Evolutionary conservation across 2,329 filamentous ascomycete genomes (phyloP).

Genomic region (Penicillium palitans): DNA sequence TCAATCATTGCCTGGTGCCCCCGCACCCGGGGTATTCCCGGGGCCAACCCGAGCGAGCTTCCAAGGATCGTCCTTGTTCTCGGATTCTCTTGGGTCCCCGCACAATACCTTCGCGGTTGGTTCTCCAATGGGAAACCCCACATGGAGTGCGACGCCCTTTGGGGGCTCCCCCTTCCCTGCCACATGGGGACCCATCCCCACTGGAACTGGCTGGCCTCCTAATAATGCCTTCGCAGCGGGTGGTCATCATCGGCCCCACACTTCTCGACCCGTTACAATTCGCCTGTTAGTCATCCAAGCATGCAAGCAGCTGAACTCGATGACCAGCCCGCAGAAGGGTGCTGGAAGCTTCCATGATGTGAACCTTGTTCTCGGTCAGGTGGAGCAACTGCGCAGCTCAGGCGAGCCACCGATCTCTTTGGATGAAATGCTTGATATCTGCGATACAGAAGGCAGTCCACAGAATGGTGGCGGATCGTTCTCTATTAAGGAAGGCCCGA

Average conservation of each 20-base stretch:
- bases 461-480: slow-evolving; percentile 92
- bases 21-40: slow-evolving; percentile 53
- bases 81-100: slow-evolving; percentile 44
- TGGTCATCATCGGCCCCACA: slow-evolving; percentile 50
- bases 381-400: slow-evolving; percentile 64
- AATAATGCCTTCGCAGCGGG: slow-evolving; percentile 52
- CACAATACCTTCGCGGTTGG: slow-evolving; percentile 36
- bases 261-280: slow-evolving; percentile 67
- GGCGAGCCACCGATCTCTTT: slow-evolving; percentile 58
- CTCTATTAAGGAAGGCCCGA: slow-evolving; percentile 60
- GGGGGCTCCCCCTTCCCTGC: slow-evolving; percentile 40
- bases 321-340: slow-evolving; percentile 41
- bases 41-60: slow-evolving; percentile 46
- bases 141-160: slow-evolving; percentile 42
- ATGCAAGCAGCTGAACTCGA: slow-evolving; percentile 63
- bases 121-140: slow-evolving; percentile 31
- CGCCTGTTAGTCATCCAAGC: slow-evolving; percentile 74
- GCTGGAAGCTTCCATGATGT: slow-evolving; percentile 70
- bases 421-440: slow-evolving; percentile 76
- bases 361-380: slow-evolving; percentile 61
- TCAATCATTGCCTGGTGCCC: slow-evolving; percentile 52
- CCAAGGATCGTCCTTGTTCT: slow-evolving; percentile 43
- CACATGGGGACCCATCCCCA: slow-evolving; percentile 42
- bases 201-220: slow-evolving; percentile 50
- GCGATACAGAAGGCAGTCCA: slow-evolving; percentile 83